Evolutionary conservation across 2,329 filamentous ascomycete species (phyloP).

Genomic region (Xylaria sp.): DNA sequence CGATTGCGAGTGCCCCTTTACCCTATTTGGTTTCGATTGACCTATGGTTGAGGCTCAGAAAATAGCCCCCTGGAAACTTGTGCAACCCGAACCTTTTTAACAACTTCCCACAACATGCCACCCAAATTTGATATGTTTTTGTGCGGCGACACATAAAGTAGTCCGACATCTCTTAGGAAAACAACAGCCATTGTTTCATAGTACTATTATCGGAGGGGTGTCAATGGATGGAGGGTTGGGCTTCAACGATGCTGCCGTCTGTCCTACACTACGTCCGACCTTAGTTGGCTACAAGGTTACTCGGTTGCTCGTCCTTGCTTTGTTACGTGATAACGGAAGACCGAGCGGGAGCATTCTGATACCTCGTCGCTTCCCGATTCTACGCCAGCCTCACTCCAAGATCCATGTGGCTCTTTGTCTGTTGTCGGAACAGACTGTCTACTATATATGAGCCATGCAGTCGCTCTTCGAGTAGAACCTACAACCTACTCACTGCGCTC

Average conservation of each 20-base stretch:
- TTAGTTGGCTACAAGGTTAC: constrained; percentile 18
- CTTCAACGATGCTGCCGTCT: constrained; percentile 35
- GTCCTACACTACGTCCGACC: constrained; percentile 31
- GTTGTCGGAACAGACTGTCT: constrained; percentile 4
- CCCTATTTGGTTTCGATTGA: constrained; percentile 6
- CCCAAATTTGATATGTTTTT: constrained; percentile 4
- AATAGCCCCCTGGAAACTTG: constrained; percentile 10
- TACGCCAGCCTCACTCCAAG: constrained; percentile 23
- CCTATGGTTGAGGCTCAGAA: constrained; percentile 27
- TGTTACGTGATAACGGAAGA: constrained; percentile 21
- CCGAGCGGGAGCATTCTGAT: constrained; percentile 11
- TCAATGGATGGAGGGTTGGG: constrained; percentile 32
- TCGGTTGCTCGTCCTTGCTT: constrained; percentile 23
- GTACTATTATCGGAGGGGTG: constrained; percentile 21
- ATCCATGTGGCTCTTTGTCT: constrained; percentile 17
- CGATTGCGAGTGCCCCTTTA: constrained; percentile 20
- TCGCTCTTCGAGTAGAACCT: constrained; percentile 21
- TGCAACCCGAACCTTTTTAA: constrained; percentile 13
- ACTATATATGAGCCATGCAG: constrained; percentile 26
- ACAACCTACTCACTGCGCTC: constrained; percentile 8
- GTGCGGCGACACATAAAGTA: constrained; percentile 27
- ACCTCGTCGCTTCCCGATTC: constrained; percentile 19
- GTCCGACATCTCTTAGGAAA: constrained; percentile 14
- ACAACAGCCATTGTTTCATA: constrained; percentile 28
- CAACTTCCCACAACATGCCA: constrained; percentile 17